phyloP scores from a whole-genome alignment of 768 basidiomycete species.

The Tylopilus sp. region DNA sequence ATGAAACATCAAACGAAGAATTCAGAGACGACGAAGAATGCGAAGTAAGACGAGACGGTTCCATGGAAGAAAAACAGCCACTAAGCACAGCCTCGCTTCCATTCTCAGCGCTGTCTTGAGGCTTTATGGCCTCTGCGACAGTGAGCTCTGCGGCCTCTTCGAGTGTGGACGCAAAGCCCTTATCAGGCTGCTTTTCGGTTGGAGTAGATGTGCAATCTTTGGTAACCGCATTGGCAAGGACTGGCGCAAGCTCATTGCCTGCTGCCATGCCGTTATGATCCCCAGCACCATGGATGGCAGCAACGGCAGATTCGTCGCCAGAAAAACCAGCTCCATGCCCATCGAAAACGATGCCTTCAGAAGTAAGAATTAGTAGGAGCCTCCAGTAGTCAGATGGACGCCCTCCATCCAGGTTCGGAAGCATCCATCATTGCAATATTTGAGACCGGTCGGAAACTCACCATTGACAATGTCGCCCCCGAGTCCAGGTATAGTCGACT shows the following conservation, averaged over 20 bases:
- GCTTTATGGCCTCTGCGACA: constrained; percentile 21
- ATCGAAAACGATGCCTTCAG: constrained; percentile 42
- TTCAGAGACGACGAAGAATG: constrained; percentile 32
- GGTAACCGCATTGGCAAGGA: constrained; percentile 19
- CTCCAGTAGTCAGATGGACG: constrained; percentile 36
- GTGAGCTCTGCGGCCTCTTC: constrained; percentile 19
- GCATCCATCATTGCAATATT: constrained; percentile 42
- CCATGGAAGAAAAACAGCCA: constrained; percentile 23
- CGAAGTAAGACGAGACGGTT: constrained; percentile 31
- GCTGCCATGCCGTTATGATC: constrained; percentile 17
- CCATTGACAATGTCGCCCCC: constrained; percentile 41
- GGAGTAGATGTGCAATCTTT: constrained; percentile 11
- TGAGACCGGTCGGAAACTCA: constrained; percentile 45
- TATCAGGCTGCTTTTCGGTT: constrained; percentile 20
- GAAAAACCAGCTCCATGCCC: constrained; percentile 34
- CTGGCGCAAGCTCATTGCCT: constrained; percentile 26
- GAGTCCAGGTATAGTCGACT: constrained; percentile 31
- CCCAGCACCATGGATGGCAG: constrained; percentile 13
- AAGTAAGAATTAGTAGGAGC: constrained; percentile 54
- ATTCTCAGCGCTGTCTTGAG: constrained; percentile 15
- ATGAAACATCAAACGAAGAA: constrained; percentile 44
- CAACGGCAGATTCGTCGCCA: constrained; percentile 20
- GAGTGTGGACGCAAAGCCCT: constrained; percentile 16
- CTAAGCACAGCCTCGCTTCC: constrained; percentile 13
- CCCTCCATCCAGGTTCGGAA: constrained; percentile 39